Conservation (phyloP, 1,284 basidiomycete species). For the Microbotryum intermedium region DNA sequence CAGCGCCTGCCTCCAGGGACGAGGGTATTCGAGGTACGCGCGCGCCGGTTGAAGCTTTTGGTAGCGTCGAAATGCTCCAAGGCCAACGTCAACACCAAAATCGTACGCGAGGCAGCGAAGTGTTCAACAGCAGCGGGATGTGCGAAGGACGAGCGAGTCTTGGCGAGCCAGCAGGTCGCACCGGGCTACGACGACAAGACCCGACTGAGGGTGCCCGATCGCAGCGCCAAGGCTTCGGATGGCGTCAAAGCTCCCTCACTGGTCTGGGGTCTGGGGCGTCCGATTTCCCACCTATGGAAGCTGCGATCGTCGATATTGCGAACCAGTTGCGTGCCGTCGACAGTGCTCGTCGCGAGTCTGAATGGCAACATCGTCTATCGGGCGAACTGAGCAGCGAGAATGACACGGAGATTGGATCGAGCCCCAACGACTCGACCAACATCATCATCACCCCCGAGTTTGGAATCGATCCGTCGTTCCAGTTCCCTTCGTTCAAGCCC, state of each 20-base stretch:
- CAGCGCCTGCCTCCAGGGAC: background rate
- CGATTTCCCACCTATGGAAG: constrained; percentile 10
- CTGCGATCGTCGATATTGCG: constrained; percentile 13
- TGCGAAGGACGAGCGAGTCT: constrained; percentile 19
- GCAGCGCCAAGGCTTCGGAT: no score
- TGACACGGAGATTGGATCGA: no score
- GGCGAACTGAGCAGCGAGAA: no score
- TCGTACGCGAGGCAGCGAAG: constrained; percentile 15
- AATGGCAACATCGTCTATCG: no score
- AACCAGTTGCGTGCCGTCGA: constrained; percentile 24
- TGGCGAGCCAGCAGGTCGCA: background rate
- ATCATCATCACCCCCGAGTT: no score
- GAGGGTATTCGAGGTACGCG: constrained; percentile 1
- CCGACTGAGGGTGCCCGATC: background rate
- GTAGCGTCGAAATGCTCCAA: constrained; percentile 28
- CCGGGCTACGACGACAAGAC: constrained; percentile 9
- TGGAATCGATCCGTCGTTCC: no score
- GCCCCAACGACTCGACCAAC: no score
- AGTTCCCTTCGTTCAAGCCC: no score
- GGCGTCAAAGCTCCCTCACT: no score
- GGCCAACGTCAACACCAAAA: constrained; percentile 17
- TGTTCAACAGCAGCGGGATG: constrained; percentile 11
- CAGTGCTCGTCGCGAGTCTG: constrained; percentile 1
- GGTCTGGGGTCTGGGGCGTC: no score
- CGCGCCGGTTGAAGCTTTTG: constrained; percentile 27